Base-by-base conservation (phyloP, 176 grass and related monocot species). In the Microstegium vimineum region DNA sequence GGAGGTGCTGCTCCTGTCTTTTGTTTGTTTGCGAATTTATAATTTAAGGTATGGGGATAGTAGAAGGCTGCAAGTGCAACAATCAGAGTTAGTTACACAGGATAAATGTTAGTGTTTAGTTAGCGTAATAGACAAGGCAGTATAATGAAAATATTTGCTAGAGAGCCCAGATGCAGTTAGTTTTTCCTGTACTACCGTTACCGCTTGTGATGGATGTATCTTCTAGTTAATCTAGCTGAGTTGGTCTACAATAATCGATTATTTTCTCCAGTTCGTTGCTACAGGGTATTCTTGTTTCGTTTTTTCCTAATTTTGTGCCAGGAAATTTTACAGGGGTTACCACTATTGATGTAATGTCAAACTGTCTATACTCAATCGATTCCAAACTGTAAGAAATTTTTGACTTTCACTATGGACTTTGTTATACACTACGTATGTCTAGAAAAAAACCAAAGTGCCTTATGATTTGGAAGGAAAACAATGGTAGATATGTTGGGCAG, bases 21-120 rank as follows among this genome's bases (percentile, higher is more conserved):
- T 60, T 69, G 12, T 22, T 75, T 49, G 31, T 30, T 75, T 18
- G 16, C 46, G 5, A 49, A 49, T 6, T 3, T 67, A 2, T n/a
- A 73, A 9, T 7, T 36, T 17, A 45, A 47, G 71, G 40, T 66
- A 56, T 3, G n/a, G 3, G 61, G 52, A 56, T 62, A 81, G 30
- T 22, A 69, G 9, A 20, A 2, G 34, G 23, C 16, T 81, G 66
- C n/a, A n/a, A 71, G 60, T 13, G 73, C 49, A 49, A 77, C 43
- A 28, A 56, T 18, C 64, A 45, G 66, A 81, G 16, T 26, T 31
- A 59, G 66, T 63, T 77, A 34, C 56, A 14, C 35, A 41, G 64
- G 31, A 71, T 56, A 33, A 66, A 84, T 22, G 15, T 62, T 81
- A 0, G 20, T 85, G 52, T 62, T n/a, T 85, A 62, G 47, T 81